These are phyloP conservation scores for Taxillus chinensis DNA, from an alignment of 164 flowering plant genomes.

Conservation along the genomic window DNA sequence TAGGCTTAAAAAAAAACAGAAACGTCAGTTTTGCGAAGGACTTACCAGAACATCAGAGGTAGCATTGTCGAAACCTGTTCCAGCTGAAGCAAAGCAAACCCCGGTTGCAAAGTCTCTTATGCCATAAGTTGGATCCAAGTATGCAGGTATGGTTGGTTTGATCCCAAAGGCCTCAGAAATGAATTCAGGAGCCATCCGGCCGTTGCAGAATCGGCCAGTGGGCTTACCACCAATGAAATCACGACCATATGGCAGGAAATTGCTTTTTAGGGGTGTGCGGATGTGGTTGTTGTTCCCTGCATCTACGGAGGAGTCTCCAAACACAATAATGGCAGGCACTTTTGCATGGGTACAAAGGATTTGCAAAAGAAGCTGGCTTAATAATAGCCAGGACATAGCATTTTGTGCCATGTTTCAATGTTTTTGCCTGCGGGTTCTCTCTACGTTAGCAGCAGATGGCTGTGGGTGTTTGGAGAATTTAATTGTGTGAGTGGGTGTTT, in stretches of 20 bases:
- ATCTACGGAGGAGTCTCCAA: constrained; percentile 77
- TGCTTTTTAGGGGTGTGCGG: constrained; percentile 42
- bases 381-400: constrained; percentile 10
- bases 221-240: constrained; percentile 42
- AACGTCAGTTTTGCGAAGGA: constrained; percentile 3
- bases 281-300: constrained; percentile 59
- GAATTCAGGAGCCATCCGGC: constrained; percentile 49
- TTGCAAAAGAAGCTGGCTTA: constrained; percentile 13
- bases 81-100: constrained; percentile 72
- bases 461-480: neutral
- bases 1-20: neutral
- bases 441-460: neutral
- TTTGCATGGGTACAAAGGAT: constrained; percentile 12
- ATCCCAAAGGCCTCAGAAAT: constrained; percentile 50
- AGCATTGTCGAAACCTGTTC: constrained; percentile 60
- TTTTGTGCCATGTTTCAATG: constrained; percentile 13
- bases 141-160: constrained; percentile 48
- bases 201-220: constrained; percentile 65
- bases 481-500: neutral
- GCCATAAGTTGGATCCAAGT: constrained; percentile 43
- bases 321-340: constrained; percentile 50
- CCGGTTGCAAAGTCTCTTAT: constrained; percentile 52
- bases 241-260: constrained; percentile 61
- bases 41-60: constrained; percentile 58
- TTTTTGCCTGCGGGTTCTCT: neutral